These are phyloP conservation scores for Ceratobasidium sp. DNA, from an alignment of 1,284 basidiomycete genomes.

Conservation along the genomic window DNA sequence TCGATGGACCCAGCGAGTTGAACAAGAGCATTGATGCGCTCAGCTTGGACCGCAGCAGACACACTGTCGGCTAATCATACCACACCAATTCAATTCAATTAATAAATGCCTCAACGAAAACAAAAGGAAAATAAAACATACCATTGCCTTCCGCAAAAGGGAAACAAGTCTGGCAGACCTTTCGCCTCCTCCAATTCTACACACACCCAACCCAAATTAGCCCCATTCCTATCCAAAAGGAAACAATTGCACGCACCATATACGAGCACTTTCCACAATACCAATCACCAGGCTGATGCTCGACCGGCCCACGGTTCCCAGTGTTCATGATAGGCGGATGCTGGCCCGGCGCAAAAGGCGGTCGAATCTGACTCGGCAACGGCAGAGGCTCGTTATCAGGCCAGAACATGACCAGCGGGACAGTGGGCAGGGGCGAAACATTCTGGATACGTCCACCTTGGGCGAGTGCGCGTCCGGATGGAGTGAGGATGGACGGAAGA, in stretches of 20 bases:
- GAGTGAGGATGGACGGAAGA: slow-evolving; percentile 65
- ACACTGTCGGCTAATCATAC: slow-evolving; percentile 71
- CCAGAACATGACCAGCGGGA: slow-evolving; percentile 86
- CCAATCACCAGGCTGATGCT: slow-evolving; percentile 92
- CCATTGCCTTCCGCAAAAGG: slow-evolving; percentile 67
- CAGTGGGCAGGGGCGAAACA: slow-evolving; percentile 75
- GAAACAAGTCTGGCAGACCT: slow-evolving; percentile 89
- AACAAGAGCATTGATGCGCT: slow-evolving; percentile 65
- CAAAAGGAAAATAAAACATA: slow-evolving; percentile 9
- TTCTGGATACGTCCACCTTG: slow-evolving; percentile 81
- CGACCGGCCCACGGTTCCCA: slow-evolving; percentile 87
- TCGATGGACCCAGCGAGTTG: slow-evolving; percentile 4
- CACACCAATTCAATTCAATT: not conserved
- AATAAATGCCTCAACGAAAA: slow-evolving; percentile 4
- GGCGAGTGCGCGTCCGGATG: slow-evolving; percentile 80
- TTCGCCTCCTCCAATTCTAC: slow-evolving; percentile 83
- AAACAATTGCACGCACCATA: slow-evolving; percentile 57
- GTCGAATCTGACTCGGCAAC: slow-evolving; percentile 80
- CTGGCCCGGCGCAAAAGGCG: slow-evolving; percentile 63
- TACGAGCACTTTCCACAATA: slow-evolving; percentile 86
- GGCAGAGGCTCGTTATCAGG: slow-evolving; percentile 86
- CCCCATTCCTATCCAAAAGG: not conserved
- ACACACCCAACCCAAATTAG: not conserved
- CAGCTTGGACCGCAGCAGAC: slow-evolving; percentile 82
- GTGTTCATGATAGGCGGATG: slow-evolving; percentile 90